phyloP scores from a whole-genome alignment of 176 grass and related monocot species.

The Alloteropsis semialata region DNA sequence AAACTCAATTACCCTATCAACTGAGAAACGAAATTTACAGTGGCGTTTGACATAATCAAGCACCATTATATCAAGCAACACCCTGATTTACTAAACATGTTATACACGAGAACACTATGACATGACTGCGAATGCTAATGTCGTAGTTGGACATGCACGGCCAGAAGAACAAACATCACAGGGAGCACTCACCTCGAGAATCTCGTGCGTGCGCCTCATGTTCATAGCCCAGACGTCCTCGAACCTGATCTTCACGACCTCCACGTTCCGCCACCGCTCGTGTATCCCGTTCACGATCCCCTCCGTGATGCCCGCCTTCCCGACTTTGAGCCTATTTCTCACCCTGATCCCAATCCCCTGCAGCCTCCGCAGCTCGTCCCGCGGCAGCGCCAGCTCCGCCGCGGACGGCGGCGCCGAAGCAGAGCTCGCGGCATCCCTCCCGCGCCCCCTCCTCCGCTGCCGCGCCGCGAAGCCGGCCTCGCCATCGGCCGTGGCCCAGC shows the following conservation, averaged over 20 bases:
- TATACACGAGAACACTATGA: neutral
- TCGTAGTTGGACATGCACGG: neutral
- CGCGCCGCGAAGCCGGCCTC: conserved; percentile 2
- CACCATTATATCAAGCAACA: neutral
- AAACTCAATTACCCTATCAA: neutral
- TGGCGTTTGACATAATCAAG: neutral
- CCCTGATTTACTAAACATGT: neutral
- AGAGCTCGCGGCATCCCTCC: conserved; percentile 6
- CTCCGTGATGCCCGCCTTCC: conserved; percentile 80
- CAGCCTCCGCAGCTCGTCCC: conserved; percentile 59
- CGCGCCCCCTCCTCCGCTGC: conserved; percentile 24
- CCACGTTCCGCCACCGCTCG: conserved; percentile 70
- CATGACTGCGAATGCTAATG: neutral
- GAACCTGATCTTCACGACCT: conserved; percentile 83
- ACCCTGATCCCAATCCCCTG: conserved; percentile 57
- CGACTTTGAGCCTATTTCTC: conserved; percentile 57
- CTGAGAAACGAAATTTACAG: neutral
- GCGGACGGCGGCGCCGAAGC: conserved; percentile 35
- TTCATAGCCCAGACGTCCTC: conserved; percentile 83
- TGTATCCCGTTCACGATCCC: conserved; percentile 90
- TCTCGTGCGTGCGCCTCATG: conserved; percentile 92
- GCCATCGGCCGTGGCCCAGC: conserved; percentile 58
- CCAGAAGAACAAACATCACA: neutral
- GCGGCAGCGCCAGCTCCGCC: conserved; percentile 71
- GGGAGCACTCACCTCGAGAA: conserved; percentile 59